Percentiles rank a stretch among this genome's conserved stretches.
These are phyloP conservation scores for Fusarium agapanthi DNA, from an alignment of 2,329 filamentous ascomycete genomes.

Conservation along the genomic window DNA sequence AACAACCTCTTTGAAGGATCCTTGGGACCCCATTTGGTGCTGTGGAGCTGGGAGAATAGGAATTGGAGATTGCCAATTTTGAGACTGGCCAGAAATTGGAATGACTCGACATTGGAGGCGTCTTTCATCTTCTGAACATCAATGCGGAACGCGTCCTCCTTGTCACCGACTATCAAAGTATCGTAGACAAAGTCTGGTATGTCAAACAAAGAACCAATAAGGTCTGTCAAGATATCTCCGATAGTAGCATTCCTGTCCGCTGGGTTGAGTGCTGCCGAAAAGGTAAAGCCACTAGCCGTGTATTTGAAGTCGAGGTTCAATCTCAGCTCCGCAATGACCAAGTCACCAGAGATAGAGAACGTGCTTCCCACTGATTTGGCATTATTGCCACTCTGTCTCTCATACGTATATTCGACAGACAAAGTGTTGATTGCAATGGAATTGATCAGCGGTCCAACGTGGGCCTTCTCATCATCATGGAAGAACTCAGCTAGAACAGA, in stretches of 20 bases:
- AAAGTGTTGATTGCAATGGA: constrained; percentile 21
- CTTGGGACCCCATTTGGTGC: background rate
- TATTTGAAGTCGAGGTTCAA: constrained; percentile 20
- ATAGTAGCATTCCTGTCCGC: background rate
- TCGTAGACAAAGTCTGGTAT: constrained; percentile 18
- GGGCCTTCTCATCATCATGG: background rate
- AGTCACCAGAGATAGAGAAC: constrained; percentile 27
- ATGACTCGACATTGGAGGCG: background rate
- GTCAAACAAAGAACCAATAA: constrained; percentile 5
- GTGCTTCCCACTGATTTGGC: background rate
- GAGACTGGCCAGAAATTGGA: constrained; percentile 23
- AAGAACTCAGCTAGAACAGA: constrained; percentile 19
- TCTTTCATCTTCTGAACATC: background rate
- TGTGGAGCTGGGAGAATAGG: constrained; percentile 22
- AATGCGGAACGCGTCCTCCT: background rate
- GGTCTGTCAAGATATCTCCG: constrained; percentile 6
- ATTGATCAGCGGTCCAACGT: constrained; percentile 9
- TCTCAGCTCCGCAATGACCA: constrained; percentile 15
- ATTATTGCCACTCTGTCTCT: background rate
- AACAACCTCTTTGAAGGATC: constrained; percentile 33
- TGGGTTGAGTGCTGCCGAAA: constrained; percentile 7
- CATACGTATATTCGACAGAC: constrained; percentile 9
- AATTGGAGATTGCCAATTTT: constrained; percentile 11
- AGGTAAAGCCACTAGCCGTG: background rate
- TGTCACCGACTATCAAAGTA: background rate